Conservation (phyloP, 2,329 filamentous ascomycete genomes). For the Aspergillus fumigatiaffinis region DNA sequence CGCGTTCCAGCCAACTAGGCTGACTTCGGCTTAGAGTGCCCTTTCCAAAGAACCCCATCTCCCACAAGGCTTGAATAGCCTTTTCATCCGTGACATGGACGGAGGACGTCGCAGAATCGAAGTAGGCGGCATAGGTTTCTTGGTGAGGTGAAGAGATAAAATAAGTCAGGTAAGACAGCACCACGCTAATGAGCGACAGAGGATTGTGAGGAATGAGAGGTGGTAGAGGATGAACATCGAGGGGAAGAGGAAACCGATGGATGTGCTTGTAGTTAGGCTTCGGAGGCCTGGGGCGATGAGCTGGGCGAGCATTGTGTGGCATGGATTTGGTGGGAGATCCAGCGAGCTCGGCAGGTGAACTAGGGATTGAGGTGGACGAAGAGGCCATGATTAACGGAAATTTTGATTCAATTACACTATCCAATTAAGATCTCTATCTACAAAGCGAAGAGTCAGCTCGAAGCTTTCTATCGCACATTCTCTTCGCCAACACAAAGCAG, state of each 20-base stretch:
- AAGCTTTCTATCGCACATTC: slow-evolving; percentile 11
- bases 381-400: slow-evolving; percentile 25
- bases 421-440: slow-evolving; percentile 19
- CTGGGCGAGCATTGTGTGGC: slow-evolving; percentile 15
- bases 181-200: slow-evolving; percentile 76
- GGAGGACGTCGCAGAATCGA: slow-evolving; percentile 76
- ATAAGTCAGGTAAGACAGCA: slow-evolving; percentile 72
- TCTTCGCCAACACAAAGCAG: slow-evolving; percentile 7
- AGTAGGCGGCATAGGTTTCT: slow-evolving; percentile 66
- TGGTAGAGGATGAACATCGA: slow-evolving; percentile 79
- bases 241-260: slow-evolving; percentile 74
- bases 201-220: slow-evolving; percentile 90
- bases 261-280: slow-evolving; percentile 66
- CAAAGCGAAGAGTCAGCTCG: slow-evolving; percentile 22
- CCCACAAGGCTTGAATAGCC: slow-evolving; percentile 80
- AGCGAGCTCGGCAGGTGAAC: slow-evolving; percentile 12
- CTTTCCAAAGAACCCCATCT: slow-evolving; percentile 96
- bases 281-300: slow-evolving; percentile 26
- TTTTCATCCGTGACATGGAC: slow-evolving; percentile 76
- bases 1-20: slow-evolving; percentile 83
- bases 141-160: slow-evolving; percentile 60
- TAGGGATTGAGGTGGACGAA: slow-evolving; percentile 15
- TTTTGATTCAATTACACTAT: slow-evolving; percentile 21
- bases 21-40: slow-evolving; percentile 90
- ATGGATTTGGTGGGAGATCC: slow-evolving; percentile 12